These are phyloP conservation scores for Metrosideros polymorpha DNA, from an alignment of 441 rosid species.

Conservation along the genomic window DNA sequence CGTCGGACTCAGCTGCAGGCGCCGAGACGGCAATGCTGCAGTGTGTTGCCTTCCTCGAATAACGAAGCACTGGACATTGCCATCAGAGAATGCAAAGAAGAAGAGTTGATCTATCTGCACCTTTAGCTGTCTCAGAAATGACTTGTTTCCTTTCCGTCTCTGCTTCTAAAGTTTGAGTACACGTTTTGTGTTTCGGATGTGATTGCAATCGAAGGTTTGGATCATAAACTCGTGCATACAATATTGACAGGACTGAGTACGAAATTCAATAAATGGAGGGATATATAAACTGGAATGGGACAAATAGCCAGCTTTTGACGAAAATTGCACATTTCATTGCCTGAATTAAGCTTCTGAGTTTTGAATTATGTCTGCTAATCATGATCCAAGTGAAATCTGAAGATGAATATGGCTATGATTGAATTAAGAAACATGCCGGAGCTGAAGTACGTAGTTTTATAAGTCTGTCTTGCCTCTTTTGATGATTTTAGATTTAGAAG, in stretches of 20 bases:
- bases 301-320: neutral
- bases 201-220: neutral
- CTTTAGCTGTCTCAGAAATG: conserved; percentile 6
- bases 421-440: neutral
- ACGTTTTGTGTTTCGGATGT: neutral
- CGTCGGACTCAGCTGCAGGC: conserved; percentile 43
- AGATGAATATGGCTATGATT: neutral
- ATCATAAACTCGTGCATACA: neutral
- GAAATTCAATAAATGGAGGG: neutral
- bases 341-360: neutral
- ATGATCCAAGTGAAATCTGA: neutral
- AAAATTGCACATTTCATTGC: neutral
- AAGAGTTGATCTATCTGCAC: conserved; percentile 57
- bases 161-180: neutral
- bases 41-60: conserved; percentile 47
- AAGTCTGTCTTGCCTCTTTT: neutral
- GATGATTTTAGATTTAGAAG: neutral
- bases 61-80: conserved; percentile 47
- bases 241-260: neutral
- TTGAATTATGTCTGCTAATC: neutral
- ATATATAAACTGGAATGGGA: neutral
- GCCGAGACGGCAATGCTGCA: conserved; percentile 86
- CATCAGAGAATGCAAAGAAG: conserved; percentile 64
- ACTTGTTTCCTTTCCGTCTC: neutral
- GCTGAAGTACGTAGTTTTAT: neutral